phyloP scores from a whole-genome alignment of 495 filamentous ascomycete species.

The Penicillium dipodomyicola region DNA sequence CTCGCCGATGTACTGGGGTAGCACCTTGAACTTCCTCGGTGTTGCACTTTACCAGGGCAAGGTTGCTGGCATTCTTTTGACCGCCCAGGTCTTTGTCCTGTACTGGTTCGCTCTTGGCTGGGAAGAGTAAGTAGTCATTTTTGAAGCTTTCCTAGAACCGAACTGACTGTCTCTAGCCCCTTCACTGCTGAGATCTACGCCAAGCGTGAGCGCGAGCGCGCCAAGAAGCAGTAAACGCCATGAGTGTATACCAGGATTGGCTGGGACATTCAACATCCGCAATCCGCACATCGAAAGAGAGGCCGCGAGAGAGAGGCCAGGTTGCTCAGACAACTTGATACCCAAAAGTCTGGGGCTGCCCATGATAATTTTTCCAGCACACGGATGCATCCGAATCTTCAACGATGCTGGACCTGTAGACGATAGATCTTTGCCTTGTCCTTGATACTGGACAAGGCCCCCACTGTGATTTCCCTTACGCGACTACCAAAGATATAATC shows the following conservation, averaged over 20 bases:
- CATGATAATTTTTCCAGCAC: constrained; percentile 14
- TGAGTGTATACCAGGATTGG: constrained; percentile 20
- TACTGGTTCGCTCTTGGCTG: constrained; percentile 83
- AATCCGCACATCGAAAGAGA: constrained; percentile 18
- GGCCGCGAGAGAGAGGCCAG: constrained; percentile 12
- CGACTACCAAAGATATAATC: constrained; percentile 22
- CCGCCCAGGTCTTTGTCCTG: constrained; percentile 67
- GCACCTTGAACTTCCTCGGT: constrained; percentile 86
- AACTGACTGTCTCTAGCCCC: constrained; percentile 53
- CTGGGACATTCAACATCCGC: constrained; percentile 41
- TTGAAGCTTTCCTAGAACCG: not conserved
- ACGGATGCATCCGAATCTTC: constrained; percentile 29
- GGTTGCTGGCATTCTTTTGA: constrained; percentile 81
- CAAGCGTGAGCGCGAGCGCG: constrained; percentile 63
- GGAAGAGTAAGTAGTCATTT: constrained; percentile 66
- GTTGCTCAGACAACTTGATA: constrained; percentile 1
- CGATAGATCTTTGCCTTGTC: constrained; percentile 19
- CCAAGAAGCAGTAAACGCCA: constrained; percentile 39
- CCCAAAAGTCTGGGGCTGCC: constrained; percentile 4
- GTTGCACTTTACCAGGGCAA: constrained; percentile 85
- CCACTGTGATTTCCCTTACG: constrained; percentile 24
- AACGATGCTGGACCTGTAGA: constrained; percentile 33
- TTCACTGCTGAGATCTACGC: constrained; percentile 94
- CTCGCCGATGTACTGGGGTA: constrained; percentile 96
- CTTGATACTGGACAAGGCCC: constrained; percentile 1